Percentiles rank a stretch among this genome's conserved stretches.
These are phyloP conservation scores for Coniochaeta sp. DNA, from an alignment of 2,329 filamentous ascomycete genomes.

Conservation along the genomic window DNA sequence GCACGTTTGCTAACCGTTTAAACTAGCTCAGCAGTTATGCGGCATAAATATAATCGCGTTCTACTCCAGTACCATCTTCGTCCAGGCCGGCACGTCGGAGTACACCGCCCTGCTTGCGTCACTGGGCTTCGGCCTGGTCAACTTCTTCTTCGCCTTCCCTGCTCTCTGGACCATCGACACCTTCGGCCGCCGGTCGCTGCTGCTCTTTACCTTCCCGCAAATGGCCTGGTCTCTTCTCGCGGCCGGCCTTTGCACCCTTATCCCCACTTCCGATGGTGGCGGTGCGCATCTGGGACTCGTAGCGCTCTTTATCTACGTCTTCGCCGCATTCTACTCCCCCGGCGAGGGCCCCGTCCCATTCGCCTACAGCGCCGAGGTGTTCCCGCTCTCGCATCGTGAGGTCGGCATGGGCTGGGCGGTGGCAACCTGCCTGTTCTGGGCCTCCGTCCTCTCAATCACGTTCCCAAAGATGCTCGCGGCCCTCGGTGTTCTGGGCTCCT, in stretches of 20 bases:
- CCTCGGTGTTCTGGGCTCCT: slow-evolving; percentile 34
- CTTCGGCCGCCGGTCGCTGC: slow-evolving; percentile 53
- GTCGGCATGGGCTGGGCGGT: slow-evolving; percentile 65
- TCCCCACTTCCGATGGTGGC: slow-evolving; percentile 18
- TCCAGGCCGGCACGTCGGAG: slow-evolving; percentile 29
- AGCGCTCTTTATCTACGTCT: slow-evolving; percentile 31
- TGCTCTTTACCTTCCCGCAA: slow-evolving; percentile 60
- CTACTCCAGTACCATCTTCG: slow-evolving; percentile 40
- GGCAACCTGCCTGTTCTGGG: slow-evolving; percentile 57
- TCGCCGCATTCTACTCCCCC: slow-evolving; percentile 21
- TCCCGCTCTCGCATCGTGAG: slow-evolving; percentile 63
- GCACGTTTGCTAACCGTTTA: neutral
- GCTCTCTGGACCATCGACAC: slow-evolving; percentile 63
- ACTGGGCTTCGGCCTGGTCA: slow-evolving; percentile 44
- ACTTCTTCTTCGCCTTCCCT: slow-evolving; percentile 60
- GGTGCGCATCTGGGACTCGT: slow-evolving; percentile 36
- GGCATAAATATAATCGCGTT: slow-evolving; percentile 47
- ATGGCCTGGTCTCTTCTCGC: slow-evolving; percentile 56
- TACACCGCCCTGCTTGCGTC: slow-evolving; percentile 33
- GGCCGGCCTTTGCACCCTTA: slow-evolving; percentile 47
- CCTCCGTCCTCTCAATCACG: slow-evolving; percentile 53
- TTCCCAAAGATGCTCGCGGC: slow-evolving; percentile 50
- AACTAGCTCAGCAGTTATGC: slow-evolving; percentile 48
- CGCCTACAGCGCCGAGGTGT: slow-evolving; percentile 63
- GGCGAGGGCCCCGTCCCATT: slow-evolving; percentile 63